Conservation (phyloP, 2,329 filamentous ascomycete genomes). For the Didymella segeticola region DNA sequence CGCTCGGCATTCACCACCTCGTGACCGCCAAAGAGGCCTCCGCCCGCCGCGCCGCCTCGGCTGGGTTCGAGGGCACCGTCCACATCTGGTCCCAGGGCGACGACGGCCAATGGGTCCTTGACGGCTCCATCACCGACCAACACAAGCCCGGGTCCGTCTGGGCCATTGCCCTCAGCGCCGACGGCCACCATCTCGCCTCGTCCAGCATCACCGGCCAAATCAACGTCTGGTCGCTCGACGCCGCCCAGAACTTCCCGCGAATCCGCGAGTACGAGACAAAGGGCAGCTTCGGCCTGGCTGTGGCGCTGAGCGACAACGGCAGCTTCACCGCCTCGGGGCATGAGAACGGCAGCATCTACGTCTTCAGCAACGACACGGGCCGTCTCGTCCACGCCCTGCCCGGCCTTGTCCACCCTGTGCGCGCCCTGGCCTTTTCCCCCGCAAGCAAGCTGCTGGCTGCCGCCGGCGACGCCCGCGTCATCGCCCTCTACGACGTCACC, state of each 20-base stretch:
- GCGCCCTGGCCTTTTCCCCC: slow-evolving; percentile 86
- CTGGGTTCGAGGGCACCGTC: slow-evolving; percentile 87
- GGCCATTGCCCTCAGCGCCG: slow-evolving; percentile 84
- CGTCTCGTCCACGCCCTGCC: slow-evolving; percentile 85
- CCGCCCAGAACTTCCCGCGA: slow-evolving; percentile 63
- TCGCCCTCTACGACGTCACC: slow-evolving; percentile 89
- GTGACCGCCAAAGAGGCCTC: slow-evolving; percentile 72
- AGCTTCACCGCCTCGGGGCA: slow-evolving; percentile 90
- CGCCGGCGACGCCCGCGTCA: slow-evolving; percentile 85
- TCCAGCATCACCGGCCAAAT: slow-evolving; percentile 88
- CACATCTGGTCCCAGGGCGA: slow-evolving; percentile 76
- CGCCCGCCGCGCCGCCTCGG: slow-evolving; percentile 70
- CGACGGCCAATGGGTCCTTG: slow-evolving; percentile 61
- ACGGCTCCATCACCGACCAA: slow-evolving; percentile 55
- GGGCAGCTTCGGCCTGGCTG: slow-evolving; percentile 86
- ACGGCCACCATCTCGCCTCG: slow-evolving; percentile 84
- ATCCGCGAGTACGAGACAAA: slow-evolving; percentile 89
- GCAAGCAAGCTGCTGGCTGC: slow-evolving; percentile 84
- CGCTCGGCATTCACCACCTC: slow-evolving; percentile 90
- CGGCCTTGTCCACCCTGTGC: slow-evolving; percentile 85
- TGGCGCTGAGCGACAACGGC: slow-evolving; percentile 81
- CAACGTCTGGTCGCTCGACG: slow-evolving; percentile 78
- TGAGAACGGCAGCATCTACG: slow-evolving; percentile 88
- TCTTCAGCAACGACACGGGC: slow-evolving; percentile 92
- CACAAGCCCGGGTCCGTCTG: slow-evolving; percentile 77